Percentiles rank a stretch among this genome's conserved stretches.
Evolutionary conservation across 768 basidiomycete species (phyloP).

Genomic region (Leccinum boreale): DNA sequence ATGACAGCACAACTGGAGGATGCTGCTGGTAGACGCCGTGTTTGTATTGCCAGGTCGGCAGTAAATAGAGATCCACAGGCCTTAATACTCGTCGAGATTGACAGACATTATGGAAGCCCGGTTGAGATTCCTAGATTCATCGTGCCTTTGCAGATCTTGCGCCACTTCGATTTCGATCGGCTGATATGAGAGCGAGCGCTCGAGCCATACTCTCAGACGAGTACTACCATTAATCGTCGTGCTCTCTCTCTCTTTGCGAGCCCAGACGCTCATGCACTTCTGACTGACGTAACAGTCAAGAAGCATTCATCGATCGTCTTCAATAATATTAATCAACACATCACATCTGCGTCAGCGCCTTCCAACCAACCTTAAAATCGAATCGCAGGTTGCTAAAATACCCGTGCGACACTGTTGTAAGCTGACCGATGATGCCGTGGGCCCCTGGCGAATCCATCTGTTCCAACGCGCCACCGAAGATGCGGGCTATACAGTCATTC

Average conservation of each 20-base stretch:
- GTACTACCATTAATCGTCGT: not conserved
- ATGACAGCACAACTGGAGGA: constrained; percentile 8
- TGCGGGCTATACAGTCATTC: constrained; percentile 16
- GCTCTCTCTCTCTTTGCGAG: constrained; percentile 1
- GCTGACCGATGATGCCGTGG: constrained; percentile 8
- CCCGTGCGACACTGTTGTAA: constrained; percentile 5
- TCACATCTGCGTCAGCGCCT: constrained; percentile 12
- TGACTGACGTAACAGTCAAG: constrained; percentile 6
- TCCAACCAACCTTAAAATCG: constrained; percentile 20
- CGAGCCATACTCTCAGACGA: not conserved
- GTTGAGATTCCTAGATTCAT: constrained; percentile 18
- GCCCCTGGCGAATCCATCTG: constrained; percentile 13
- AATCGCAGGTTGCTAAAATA: constrained; percentile 7
- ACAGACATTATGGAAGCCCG: constrained; percentile 18
- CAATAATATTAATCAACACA: constrained; percentile 17
- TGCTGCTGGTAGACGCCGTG: constrained; percentile 15
- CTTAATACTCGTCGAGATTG: constrained; percentile 19
- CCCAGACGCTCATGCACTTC: not conserved
- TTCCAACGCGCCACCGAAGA: constrained; percentile 14
- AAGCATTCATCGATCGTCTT: constrained; percentile 10
- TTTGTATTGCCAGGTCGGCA: constrained; percentile 1
- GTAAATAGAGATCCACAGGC: constrained; percentile 20
- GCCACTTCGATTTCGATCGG: constrained; percentile 18
- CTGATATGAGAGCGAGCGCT: constrained; percentile 1
- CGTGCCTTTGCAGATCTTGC: constrained; percentile 20